Percentiles rank a stretch among this genome's conserved stretches.
These are phyloP conservation scores for Solanum clarkiae DNA, from an alignment of 257 asterid genomes.

Conservation along the genomic window DNA sequence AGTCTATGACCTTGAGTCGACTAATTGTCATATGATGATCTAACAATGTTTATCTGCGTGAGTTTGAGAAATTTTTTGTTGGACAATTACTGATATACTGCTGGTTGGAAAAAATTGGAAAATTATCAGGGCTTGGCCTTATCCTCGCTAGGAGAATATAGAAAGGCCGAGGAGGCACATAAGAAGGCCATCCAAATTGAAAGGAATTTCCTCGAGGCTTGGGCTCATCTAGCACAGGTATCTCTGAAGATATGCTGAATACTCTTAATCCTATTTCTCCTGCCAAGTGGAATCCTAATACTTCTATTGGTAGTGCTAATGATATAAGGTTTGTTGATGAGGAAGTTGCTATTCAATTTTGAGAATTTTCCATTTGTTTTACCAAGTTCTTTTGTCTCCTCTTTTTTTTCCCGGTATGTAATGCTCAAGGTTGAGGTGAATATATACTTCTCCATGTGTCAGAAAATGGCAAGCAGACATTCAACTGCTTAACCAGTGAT, in stretches of 20 bases:
- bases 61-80: background rate
- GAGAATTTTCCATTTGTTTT: background rate
- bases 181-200: constrained; percentile 81
- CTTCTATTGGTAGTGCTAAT: background rate
- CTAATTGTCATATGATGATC: background rate
- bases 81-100: background rate
- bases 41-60: background rate
- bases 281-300: background rate
- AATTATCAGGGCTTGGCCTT: constrained; percentile 77
- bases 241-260: background rate
- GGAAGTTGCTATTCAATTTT: background rate
- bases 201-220: constrained; percentile 73
- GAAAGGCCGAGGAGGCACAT: constrained; percentile 89
- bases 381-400: background rate
- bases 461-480: background rate
- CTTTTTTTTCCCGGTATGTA: background rate
- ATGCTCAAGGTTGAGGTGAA: background rate
- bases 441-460: background rate
- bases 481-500: background rate
- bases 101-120: background rate
- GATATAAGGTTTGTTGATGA: background rate
- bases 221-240: constrained; percentile 99
- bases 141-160: constrained; percentile 77
- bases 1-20: constrained; percentile 14
- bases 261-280: background rate